phyloP scores from a whole-genome alignment of 1,139 yeast genomes.

The Diutina pseudorugosa region DNA sequence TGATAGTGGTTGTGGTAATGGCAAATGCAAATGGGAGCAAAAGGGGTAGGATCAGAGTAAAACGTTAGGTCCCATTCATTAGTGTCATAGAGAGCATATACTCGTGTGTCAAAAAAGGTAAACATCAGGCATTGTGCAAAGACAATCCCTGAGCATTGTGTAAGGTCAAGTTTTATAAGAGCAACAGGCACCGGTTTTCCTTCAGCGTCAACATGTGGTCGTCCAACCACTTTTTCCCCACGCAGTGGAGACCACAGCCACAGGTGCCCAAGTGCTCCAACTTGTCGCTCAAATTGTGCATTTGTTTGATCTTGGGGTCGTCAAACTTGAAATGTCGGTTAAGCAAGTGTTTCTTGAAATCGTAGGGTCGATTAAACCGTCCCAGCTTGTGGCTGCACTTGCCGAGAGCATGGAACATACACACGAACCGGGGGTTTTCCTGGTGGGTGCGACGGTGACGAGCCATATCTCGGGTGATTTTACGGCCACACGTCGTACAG shows the following conservation, averaged over 20 bases:
- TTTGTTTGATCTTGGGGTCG: constrained; percentile 32
- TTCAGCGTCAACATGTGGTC: constrained; percentile 32
- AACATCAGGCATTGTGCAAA: no score
- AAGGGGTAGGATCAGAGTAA: no score
- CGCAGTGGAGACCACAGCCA: constrained; percentile 39
- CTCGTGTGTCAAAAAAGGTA: no score
- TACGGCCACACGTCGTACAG: constrained; percentile 46
- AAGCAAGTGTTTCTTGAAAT: constrained; percentile 53
- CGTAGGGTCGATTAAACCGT: constrained; percentile 54
- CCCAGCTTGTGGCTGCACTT: constrained; percentile 49
- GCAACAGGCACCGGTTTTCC: neutral
- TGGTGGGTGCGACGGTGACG: constrained; percentile 59
- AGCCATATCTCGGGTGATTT: constrained; percentile 49
- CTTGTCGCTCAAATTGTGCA: constrained; percentile 44
- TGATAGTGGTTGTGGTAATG: no score
- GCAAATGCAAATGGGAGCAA: no score
- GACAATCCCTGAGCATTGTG: no score
- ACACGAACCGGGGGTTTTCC: constrained; percentile 41
- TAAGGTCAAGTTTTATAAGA: no score
- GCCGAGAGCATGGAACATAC: constrained; percentile 40
- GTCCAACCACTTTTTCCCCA: constrained; percentile 46
- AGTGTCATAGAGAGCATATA: no score
- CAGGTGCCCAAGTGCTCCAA: constrained; percentile 42
- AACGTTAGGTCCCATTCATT: no score
- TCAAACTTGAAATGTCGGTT: constrained; percentile 51